These are phyloP conservation scores for Sicyos baderoa DNA, from an alignment of 306 rosid species.

Conservation along the genomic window DNA sequence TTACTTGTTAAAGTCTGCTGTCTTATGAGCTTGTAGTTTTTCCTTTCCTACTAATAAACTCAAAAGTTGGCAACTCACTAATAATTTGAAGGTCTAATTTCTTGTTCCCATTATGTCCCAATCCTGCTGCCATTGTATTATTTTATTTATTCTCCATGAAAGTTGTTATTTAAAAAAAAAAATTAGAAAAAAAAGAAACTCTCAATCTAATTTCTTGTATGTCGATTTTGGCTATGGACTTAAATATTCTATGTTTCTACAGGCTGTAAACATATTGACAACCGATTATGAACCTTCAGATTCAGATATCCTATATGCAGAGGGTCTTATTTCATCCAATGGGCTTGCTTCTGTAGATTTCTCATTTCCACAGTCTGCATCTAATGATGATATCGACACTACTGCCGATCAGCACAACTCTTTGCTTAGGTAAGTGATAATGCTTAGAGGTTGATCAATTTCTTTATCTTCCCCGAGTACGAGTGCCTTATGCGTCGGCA, in stretches of 20 bases:
- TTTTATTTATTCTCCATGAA: too few species aligned
- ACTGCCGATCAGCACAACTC: constrained; percentile 55
- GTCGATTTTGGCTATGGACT: too few species aligned
- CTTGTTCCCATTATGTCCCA: background rate
- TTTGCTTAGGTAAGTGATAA: constrained; percentile 48
- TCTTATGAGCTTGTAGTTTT: background rate
- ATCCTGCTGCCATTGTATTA: too few species aligned
- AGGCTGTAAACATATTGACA: constrained; percentile 80
- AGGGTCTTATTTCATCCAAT: constrained; percentile 92
- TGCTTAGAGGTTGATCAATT: background rate
- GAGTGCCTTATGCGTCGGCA: constrained; percentile 3
- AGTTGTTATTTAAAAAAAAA: too few species aligned
- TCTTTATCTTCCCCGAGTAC: background rate
- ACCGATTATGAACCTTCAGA: constrained; percentile 87
- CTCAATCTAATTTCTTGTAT: too few species aligned
- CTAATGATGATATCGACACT: constrained; percentile 46
- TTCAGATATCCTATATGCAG: constrained; percentile 83
- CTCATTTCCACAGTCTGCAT: constrained; percentile 67
- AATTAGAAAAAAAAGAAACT: too few species aligned
- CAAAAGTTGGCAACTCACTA: background rate
- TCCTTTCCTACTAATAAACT: background rate
- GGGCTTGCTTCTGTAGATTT: constrained; percentile 89
- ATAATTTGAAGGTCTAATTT: background rate
- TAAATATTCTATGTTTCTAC: constrained; percentile 20
- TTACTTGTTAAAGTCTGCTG: background rate